Conservation (phyloP, 1,284 basidiomycete genomes). For the Phlebopus sp. region DNA sequence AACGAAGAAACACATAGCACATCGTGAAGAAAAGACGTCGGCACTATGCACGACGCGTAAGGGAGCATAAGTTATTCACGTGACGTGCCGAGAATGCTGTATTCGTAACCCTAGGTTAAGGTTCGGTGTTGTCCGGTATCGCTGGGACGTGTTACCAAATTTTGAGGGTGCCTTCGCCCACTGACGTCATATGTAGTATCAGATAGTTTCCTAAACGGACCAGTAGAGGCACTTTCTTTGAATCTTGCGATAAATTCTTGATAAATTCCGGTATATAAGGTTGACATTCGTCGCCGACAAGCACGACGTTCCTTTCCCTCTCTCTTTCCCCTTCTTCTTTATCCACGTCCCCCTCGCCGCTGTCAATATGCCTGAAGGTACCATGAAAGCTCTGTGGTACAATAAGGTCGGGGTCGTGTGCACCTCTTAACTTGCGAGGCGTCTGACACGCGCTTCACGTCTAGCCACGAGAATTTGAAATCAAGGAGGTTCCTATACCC, state of each 20-base stretch:
- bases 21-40: not conserved
- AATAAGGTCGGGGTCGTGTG: conserved; percentile 21
- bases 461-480: conserved; percentile 45
- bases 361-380: conserved; percentile 30
- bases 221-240: conserved; percentile 6
- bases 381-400: conserved; percentile 34
- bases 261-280: conserved; percentile 24
- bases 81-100: conserved; percentile 4
- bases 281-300: conserved; percentile 2
- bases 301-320: not conserved
- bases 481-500: conserved; percentile 57
- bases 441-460: conserved; percentile 15
- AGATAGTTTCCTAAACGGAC: conserved; percentile 16
- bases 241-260: not conserved
- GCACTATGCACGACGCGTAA: not conserved
- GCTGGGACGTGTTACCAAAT: not conserved
- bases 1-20: not conserved
- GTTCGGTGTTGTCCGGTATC: not conserved
- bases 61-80: not conserved
- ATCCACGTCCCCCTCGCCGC: not conserved
- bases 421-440: not conserved
- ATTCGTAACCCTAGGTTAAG: not conserved
- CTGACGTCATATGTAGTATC: conserved; percentile 25
- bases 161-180: conserved; percentile 4
- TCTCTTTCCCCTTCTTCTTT: conserved; percentile 8